Conservation (phyloP, 2,329 filamentous ascomycete species). For the Aspergillus candidus region DNA sequence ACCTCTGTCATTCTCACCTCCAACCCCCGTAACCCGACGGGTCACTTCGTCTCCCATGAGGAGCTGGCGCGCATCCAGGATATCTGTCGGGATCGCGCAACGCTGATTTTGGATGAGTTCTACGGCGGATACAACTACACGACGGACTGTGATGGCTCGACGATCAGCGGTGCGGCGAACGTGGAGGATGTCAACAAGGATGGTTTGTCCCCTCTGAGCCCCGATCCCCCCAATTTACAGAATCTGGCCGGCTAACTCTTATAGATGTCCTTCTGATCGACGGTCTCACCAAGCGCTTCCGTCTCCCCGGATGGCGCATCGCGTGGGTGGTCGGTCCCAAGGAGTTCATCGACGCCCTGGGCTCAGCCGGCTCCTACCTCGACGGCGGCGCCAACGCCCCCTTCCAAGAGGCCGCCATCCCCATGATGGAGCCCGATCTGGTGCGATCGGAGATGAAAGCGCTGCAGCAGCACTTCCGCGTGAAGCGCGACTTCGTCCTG, state of each 20-base stretch:
- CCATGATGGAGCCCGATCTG: constrained; percentile 81
- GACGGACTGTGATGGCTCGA: constrained; percentile 79
- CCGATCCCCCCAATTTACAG: too few relatives aligned
- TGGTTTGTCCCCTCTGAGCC: too few relatives aligned
- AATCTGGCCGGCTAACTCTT: too few relatives aligned
- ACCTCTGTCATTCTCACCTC: constrained; percentile 87
- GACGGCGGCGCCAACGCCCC: constrained; percentile 92
- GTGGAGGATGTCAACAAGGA: constrained; percentile 83
- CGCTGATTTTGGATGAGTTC: constrained; percentile 93
- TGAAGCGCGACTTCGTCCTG: constrained; percentile 89
- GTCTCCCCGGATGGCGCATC: constrained; percentile 91
- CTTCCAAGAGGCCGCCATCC: constrained; percentile 88
- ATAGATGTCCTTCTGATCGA: constrained; percentile 86
- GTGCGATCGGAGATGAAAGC: constrained; percentile 83
- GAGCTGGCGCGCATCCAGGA: constrained; percentile 88
- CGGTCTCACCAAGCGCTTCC: constrained; percentile 92
- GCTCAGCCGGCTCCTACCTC: constrained; percentile 86
- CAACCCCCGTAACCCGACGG: constrained; percentile 92
- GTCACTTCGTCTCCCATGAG: constrained; percentile 75
- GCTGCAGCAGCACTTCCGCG: constrained; percentile 81
- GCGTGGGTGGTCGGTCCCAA: constrained; percentile 95
- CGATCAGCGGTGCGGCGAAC: constrained; percentile 84
- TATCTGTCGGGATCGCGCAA: constrained; percentile 82
- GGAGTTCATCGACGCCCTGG: constrained; percentile 91
- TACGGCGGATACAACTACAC: constrained; percentile 97